Conservation (phyloP, 2,329 filamentous ascomycete species). For the Aspergillus felis region DNA sequence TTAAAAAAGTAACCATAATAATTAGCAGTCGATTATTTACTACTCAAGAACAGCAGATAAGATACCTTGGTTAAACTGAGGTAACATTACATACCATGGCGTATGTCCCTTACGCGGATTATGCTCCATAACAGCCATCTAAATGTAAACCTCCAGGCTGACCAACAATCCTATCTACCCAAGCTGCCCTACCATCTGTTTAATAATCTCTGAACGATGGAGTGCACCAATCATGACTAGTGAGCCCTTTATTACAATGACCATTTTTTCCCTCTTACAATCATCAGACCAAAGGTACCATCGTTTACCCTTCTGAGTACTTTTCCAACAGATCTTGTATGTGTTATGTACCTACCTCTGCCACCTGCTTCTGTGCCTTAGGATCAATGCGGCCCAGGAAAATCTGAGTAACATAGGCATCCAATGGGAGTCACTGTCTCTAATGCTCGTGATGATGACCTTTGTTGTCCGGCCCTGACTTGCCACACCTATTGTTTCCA, state of each 20-base stretch:
- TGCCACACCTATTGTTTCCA: neutral
- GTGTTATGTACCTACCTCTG: neutral
- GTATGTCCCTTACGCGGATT: neutral
- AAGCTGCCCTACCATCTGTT: neutral
- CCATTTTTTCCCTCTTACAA: conserved; percentile 15
- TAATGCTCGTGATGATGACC: neutral
- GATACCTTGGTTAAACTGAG: no score
- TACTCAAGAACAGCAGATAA: neutral
- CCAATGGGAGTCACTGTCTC: neutral
- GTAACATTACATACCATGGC: neutral
- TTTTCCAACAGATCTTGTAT: conserved; percentile 3
- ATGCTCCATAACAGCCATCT: neutral
- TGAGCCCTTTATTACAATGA: conserved; percentile 10
- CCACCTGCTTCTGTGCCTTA: neutral
- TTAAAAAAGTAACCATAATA: no score
- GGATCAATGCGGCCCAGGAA: neutral
- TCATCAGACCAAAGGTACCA: neutral
- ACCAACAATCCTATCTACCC: neutral
- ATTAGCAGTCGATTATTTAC: no score
- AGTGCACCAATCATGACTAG: conserved; percentile 10
- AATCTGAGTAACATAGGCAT: neutral
- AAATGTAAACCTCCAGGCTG: neutral
- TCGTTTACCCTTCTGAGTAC: conserved; percentile 4
- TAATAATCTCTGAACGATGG: neutral
- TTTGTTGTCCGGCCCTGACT: neutral